phyloP scores from a whole-genome alignment of 257 asterid species.

The Solanum chiquidenum region DNA sequence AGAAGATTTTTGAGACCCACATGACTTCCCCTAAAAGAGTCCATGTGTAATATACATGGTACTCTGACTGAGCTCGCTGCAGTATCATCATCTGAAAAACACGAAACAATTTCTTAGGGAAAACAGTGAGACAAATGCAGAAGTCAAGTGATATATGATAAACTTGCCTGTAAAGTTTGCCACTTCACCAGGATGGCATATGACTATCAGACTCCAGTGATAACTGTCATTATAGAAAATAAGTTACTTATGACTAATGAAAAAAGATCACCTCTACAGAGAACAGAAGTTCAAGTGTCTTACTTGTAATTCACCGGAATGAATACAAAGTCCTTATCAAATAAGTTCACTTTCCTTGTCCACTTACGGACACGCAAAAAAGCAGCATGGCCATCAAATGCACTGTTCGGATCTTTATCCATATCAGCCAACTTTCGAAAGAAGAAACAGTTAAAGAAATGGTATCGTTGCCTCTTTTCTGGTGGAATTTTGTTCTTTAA shows the following conservation, averaged over 20 bases:
- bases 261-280: neutral
- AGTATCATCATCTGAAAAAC: conserved; percentile 42
- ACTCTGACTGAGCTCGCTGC: conserved; percentile 18
- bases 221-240: conserved; percentile 37
- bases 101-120: neutral
- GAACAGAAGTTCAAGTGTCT: conserved; percentile 14
- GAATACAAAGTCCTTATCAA: conserved; percentile 77
- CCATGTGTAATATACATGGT: conserved; percentile 47
- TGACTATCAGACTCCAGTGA: conserved; percentile 89
- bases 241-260: neutral
- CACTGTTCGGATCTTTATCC: conserved; percentile 86
- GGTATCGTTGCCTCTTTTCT: conserved; percentile 51
- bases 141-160: neutral
- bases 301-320: conserved; percentile 93
- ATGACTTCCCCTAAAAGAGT: conserved; percentile 39
- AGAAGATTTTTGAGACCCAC: conserved; percentile 27
- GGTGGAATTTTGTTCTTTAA: conserved; percentile 49
- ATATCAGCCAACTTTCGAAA: conserved; percentile 88
- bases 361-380: conserved; percentile 94
- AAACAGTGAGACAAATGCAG: neutral
- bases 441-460: conserved; percentile 92
- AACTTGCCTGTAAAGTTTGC: conserved; percentile 64
- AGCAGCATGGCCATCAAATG: conserved; percentile 82
- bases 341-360: conserved; percentile 88
- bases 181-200: conserved; percentile 84